Percentiles rank a stretch among this genome's conserved stretches.
Conservation (phyloP, 768 basidiomycete genomes). For the Suillus fuscotomentosus region DNA sequence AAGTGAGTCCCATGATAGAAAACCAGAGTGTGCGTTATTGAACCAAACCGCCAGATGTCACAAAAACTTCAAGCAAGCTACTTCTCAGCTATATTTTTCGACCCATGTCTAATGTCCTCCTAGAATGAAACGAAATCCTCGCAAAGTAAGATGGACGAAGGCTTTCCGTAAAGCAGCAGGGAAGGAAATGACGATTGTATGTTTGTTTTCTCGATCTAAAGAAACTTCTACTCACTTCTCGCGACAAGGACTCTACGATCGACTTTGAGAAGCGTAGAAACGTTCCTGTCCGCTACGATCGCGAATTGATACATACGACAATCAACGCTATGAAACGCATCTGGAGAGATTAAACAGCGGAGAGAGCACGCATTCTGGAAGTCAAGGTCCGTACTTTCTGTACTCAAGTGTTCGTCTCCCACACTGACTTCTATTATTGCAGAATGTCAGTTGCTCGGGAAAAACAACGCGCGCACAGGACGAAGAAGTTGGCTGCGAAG, state of each 20-base stretch:
- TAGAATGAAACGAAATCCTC: conserved; percentile 99
- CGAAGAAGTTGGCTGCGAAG: conserved; percentile 57
- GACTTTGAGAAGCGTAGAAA: conserved; percentile 99
- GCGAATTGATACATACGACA: conserved; percentile 89
- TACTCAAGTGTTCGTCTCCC: not conserved
- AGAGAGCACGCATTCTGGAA: conserved; percentile 97
- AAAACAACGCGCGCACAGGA: conserved; percentile 73
- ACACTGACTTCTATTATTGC: conserved; percentile 3
- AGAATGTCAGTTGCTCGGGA: conserved; percentile 87
- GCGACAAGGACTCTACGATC: conserved; percentile 89
- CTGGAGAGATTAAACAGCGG: conserved; percentile 84
- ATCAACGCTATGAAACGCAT: conserved; percentile 96
- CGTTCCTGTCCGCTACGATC: conserved; percentile 94
- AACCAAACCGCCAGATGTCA: conserved; percentile 65
- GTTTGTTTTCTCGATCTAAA: conserved; percentile 26
- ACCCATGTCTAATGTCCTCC: conserved; percentile 1
- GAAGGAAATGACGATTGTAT: conserved; percentile 98
- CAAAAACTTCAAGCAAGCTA: conserved; percentile 94
- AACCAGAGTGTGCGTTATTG: conserved; percentile 5
- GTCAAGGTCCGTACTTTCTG: conserved; percentile 56
- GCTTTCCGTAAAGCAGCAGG: conserved; percentile 98
- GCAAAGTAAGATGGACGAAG: conserved; percentile 99
- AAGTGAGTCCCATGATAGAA: conserved; percentile 56
- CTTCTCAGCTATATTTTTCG: not conserved
- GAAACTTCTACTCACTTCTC: conserved; percentile 1